Evolutionary conservation across 768 basidiomycete genomes (phyloP), one percentile per base, ranked within the genome.

Genomic region (Crassisporium funariophilum): DNA sequence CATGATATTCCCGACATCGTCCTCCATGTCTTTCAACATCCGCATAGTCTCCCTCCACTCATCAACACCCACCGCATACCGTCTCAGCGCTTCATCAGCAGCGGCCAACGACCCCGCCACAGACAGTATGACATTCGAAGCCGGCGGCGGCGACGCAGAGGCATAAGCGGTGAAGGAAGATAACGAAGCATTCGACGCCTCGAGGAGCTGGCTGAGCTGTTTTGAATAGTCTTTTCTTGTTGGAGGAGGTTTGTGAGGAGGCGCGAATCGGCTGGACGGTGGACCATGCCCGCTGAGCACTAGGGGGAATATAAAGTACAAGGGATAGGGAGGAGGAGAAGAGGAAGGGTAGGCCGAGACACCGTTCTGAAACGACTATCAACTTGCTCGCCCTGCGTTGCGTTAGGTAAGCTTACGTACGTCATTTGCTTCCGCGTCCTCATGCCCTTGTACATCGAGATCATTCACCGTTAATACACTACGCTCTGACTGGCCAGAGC

Each of bases 121-220:
- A n/a, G 75, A 68, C 35, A 78, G 63, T n/a, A 83, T 76, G 15
- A 77, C 75, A 23, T 74, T 72, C 0, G 82, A 78, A 6, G 75
- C 65, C 0, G 77, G 75, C 0, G 79, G 80, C 0, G 83, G 68
- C 0, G 82, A 83, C 4, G 86, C 80, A 2, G 85, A 74, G 3
- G 88, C 86, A 63, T 86, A 92, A 1, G 88, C 87, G 15, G 83
- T 76, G 46, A 88, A 79, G 2, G 83, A 79, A 5, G 84, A 77
- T 21, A 85, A 69, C 1, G 86, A 82, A 0, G 80, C 64, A 52
- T 79, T 76, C 9, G 84, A 84, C 20, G 76, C 59, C 37, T 81
- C 78, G 17, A 90, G 72, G 31, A 88, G 71, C 15, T 70, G 52
- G n/a, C 61, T 56, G 21, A 90, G 71, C 7, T 83, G 77, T 53